Base-by-base conservation (phyloP, 169 alveolate genomes). In the Eimeria necatrix region DNA sequence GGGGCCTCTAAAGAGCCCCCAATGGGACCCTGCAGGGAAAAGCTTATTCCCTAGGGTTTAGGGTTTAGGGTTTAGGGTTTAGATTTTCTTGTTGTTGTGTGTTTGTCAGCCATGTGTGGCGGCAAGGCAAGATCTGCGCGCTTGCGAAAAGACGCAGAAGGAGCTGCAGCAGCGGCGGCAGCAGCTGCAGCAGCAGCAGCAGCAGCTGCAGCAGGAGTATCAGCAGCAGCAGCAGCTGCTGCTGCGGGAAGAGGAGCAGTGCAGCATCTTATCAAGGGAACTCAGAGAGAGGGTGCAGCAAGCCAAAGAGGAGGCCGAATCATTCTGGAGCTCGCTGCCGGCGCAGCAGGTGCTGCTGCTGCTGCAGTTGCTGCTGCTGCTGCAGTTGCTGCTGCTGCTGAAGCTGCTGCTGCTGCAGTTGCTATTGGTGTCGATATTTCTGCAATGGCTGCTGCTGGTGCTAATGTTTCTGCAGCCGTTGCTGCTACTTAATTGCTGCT, bases 41-140 rank as follows among this genome's bases (percentile, higher is more conserved):
- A 14, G 64, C 20, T 56, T n/a, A n/a, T n/a, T n/a, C n/a, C n/a
- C 14, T 56, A 56, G 64, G 64, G 64, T 56, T 68, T 68, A 68
- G 78, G 78, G 78, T 68, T 68, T 68, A 68, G 78, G 78, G 78
- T 68, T 68, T 68, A 68, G 46, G 78, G 20, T 10, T 68, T 68
- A 16, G 78, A n/a, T 8, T 68, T n/a, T 68, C 6, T 8, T 8
- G 64, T 56, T 56, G 64, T 9, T 14, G 14, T 9, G 64, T 9
- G 20, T 56, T 56, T 56, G 64, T 9, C 76, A 64, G 76, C 76
- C 76, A 10, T 64, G 26, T n/a, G 76, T 64, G 8, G 76, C 76
- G 8, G 26, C 26, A 16, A 64, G 76, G 26, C 76, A 64, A n/a
- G 76, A 64, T 8, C 76, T 64, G 20, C 76, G 76, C 10, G 26